Evolutionary conservation across 257 asterid species (phyloP), one percentile per base, ranked within the genome.

Genomic region (Solanum sparsipilum): DNA sequence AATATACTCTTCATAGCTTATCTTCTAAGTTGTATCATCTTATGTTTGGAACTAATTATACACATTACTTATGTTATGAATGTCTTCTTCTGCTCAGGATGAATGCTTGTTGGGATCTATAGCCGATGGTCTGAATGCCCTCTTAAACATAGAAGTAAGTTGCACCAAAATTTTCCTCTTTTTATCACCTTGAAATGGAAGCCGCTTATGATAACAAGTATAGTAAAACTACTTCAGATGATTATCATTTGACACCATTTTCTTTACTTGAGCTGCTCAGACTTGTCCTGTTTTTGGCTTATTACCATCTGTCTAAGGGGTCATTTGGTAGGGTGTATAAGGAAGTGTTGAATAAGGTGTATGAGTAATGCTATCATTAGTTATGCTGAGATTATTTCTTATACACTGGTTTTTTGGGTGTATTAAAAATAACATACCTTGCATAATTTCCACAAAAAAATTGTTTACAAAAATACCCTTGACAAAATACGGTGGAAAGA

Each of bases 81-180:
- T 73, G 70, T 21, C 67, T 86, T 23, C 23, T 73, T 86, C 68
- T 86, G 34, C n/a, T 73, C 94, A 97, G 99, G 98, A 95, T 91
- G 90, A 93, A 86, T 87, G 79, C 90, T 88, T 94, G 85, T 89
- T 96, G 93, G 89, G 93, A 52, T 90, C 98, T 35, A 90, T 97
- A 89, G 98, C 94, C 91, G 98, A 96, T 78, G 99, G 99, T 60
- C 91, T 97, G 85, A 96, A 96, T 90, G 95, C 99, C 56, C 93
- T 97, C 88, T 90, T 97, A 67, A 94, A 90, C 87, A 94, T 97
- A 88, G 99, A 96, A 94, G 99, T 97, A 93, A 93, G 98, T 86
- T 86, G 44, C 76, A 9, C 31, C 16, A 39, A 75, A 5, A 60
- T 25, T 71, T 41, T 65, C 86, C 41, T 72, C 76, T 86, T 83